Percentiles rank a stretch among this genome's conserved stretches.
Conservation (phyloP, 176 grass and related monocot species). For the Oryza meridionalis region DNA sequence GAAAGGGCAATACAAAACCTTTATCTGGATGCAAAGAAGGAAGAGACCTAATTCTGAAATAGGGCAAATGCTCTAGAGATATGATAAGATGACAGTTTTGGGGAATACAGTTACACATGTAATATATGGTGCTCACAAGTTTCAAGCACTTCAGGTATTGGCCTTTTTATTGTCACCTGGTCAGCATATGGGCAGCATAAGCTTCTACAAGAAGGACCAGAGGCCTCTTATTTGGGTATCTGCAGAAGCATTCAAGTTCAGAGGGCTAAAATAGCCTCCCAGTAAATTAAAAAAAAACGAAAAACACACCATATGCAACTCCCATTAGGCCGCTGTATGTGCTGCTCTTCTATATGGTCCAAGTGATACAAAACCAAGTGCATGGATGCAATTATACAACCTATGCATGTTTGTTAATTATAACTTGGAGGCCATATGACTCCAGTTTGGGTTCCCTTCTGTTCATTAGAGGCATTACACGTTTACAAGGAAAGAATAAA, state of each 20-base stretch:
- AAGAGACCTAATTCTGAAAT: neutral
- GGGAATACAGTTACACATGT: neutral
- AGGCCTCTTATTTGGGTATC: neutral
- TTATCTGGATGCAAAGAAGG: neutral
- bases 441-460: neutral
- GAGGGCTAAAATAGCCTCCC: neutral
- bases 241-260: conserved; percentile 7
- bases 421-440: neutral
- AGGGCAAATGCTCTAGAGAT: neutral
- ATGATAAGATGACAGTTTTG: conserved; percentile 14
- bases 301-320: neutral
- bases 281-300: neutral
- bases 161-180: neutral
- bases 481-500: neutral
- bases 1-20: neutral
- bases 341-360: neutral
- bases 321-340: neutral
- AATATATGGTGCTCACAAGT: conserved; percentile 13
- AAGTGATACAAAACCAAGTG: conserved; percentile 1
- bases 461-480: neutral
- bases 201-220: conserved; percentile 3
- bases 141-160: neutral
- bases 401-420: neutral
- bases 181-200: neutral
- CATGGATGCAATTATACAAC: neutral